A percentile compares a stretch with the other conserved stretches of the same genome.
phyloP scores from a whole-genome alignment of 2,329 filamentous ascomycete species.

The Colletotrichum salicis region DNA sequence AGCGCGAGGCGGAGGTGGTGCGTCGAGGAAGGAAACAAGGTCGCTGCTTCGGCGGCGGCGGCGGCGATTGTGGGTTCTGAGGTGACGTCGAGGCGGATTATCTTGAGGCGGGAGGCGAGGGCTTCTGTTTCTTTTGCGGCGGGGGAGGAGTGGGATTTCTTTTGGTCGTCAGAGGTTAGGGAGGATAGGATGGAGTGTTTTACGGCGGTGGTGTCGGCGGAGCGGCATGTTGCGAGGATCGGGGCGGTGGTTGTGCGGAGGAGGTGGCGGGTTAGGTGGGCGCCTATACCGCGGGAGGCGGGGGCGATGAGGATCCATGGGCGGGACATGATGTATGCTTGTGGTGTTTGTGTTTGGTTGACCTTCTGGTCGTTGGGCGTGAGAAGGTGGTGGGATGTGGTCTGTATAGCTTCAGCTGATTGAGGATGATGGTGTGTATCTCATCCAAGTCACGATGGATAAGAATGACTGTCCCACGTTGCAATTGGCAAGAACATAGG shows the following conservation, averaged over 20 bases:
- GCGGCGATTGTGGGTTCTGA: constrained; percentile 72
- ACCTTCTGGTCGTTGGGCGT: background rate
- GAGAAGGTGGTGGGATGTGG: background rate
- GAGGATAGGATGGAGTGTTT: constrained; percentile 48
- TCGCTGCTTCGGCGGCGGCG: constrained; percentile 61
- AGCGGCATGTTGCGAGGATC: constrained; percentile 58
- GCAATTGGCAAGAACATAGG: no score
- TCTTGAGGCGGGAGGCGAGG: constrained; percentile 49
- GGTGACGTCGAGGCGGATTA: constrained; percentile 57
- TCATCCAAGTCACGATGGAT: no score
- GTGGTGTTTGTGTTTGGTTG: background rate
- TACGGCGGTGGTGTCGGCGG: constrained; percentile 45
- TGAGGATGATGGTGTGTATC: no score
- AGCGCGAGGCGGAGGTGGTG: constrained; percentile 76
- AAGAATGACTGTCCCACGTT: no score
- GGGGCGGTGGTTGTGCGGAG: constrained; percentile 59
- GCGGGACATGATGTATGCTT: constrained; percentile 49
- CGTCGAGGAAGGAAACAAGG: constrained; percentile 60
- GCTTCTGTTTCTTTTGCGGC: constrained; percentile 32
- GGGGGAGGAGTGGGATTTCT: background rate
- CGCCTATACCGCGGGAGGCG: constrained; percentile 60
- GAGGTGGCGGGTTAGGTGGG: constrained; percentile 60
- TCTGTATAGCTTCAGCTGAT: background rate
- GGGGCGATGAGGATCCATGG: constrained; percentile 63
- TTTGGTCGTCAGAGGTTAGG: constrained; percentile 32